Evolutionary conservation across 306 rosid genomes (phyloP), one percentile per base, ranked within the genome.

Genomic region (Elaeagnus macrophylla): DNA sequence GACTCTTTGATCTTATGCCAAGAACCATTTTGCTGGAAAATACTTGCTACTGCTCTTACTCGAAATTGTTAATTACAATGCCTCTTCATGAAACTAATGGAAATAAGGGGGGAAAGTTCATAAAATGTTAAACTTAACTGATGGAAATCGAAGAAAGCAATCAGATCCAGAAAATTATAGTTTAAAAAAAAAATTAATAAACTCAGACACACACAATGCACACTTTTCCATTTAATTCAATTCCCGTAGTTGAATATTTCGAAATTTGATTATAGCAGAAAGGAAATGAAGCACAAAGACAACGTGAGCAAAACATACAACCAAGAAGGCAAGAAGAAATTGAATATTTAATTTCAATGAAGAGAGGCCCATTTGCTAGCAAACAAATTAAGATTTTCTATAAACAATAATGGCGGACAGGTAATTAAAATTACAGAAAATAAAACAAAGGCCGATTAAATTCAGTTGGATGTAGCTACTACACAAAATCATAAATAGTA

Each of bases 1-100:
- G 67, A 60, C 76, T 69, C 81, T 77, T 84, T 56, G 85, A 54
- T 78, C 81, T 88, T 42, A 88, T 52, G 57, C 96, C 96, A 59
- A 88, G 80, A 40, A 88, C 96, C 96, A 88, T 88, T 25, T 25
- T 40, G 60, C 67, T 54, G 48, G 45, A 18, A 67, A 54, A 35
- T 32, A 37, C 20, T 2, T 56, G n/a, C 54, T 49, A 41, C 69
- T 57, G 40, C 67, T 66, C 51, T 65, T 66, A 51, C 43, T 55
- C 16, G 54, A 36, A 55, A 60, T 19, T 32, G 44, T 35, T 62
- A 59, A 59, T 37, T 12, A 17, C 45, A 41, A n/a, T 47, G 60
- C 70, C 51, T 56, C 68, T 55, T 46, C 59, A 77, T 50, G 67
- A 68, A 64, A 75, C 82, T 75, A 65, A 25, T 25, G 32, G 4